These are phyloP conservation scores for Entomortierella parvispora DNA, from an alignment of 192 early-diverging fungal species.

Conservation along the genomic window DNA sequence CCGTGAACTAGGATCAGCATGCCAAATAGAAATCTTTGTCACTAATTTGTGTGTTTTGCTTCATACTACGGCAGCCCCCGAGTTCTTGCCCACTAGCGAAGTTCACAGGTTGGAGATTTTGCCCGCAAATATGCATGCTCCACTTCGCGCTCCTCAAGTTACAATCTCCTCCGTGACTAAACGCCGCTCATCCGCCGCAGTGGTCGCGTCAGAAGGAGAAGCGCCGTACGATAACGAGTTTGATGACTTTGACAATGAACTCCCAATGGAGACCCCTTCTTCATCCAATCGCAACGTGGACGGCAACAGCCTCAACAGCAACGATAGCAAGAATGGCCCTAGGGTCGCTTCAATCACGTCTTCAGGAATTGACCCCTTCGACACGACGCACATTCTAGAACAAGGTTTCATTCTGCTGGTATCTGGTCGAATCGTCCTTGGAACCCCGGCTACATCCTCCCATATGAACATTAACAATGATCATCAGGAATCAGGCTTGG, in stretches of 20 bases:
- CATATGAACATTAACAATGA: background rate
- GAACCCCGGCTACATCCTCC: constrained; percentile 2
- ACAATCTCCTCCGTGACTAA: background rate
- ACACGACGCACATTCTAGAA: constrained; percentile 33
- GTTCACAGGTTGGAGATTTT: constrained; percentile 30
- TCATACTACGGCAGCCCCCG: constrained; percentile 15
- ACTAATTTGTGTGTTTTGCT: background rate
- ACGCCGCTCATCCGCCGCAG: background rate
- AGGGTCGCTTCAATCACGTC: background rate
- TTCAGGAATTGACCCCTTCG: constrained; percentile 13
- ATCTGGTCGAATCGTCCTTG: constrained; percentile 54
- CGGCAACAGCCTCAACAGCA: background rate
- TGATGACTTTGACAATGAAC: background rate
- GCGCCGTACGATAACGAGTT: background rate
- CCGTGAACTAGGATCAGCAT: too few relatives aligned
- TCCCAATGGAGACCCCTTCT: background rate
- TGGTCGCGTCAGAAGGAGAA: background rate
- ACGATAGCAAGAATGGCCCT: background rate
- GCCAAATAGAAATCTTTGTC: background rate
- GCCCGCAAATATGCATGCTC: constrained; percentile 22
- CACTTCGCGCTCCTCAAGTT: background rate
- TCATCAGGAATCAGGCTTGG: constrained; percentile 54
- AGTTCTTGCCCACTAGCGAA: constrained; percentile 32
- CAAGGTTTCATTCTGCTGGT: constrained; percentile 53
- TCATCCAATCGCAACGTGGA: background rate